These are phyloP conservation scores for Curvularia sp. DNA, from an alignment of 2,329 filamentous ascomycete species.

Conservation along the genomic window DNA sequence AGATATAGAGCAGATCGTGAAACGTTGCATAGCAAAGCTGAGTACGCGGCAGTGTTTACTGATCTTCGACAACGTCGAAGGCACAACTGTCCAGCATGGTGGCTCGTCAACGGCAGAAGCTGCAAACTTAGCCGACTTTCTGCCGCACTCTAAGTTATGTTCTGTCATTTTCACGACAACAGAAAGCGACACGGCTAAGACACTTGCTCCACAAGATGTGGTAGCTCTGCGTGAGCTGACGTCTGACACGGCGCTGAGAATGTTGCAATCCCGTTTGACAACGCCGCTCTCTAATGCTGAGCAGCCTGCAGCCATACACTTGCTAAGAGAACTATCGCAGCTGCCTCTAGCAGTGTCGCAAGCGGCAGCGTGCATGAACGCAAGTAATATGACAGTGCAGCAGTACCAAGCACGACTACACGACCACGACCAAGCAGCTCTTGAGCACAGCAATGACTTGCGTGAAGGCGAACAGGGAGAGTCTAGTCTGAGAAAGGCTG, in stretches of 20 bases:
- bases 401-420: constrained; percentile 1
- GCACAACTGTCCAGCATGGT: constrained; percentile 10
- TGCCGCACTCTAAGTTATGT: constrained; percentile 1
- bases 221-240: constrained; percentile 18
- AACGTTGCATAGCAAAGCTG: constrained; percentile 4
- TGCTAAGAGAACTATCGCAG: too few relatives aligned
- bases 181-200: constrained; percentile 12
- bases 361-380: neutral
- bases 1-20: constrained; percentile 22
- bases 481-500: neutral
- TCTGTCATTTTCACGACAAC: constrained; percentile 15
- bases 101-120: constrained; percentile 9
- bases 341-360: too few relatives aligned
- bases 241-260: neutral
- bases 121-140: constrained; percentile 3
- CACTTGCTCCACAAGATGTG: constrained; percentile 15
- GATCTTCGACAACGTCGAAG: constrained; percentile 37
- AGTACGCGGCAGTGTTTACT: constrained; percentile 16
- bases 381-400: constrained; percentile 1
- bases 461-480: neutral
- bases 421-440: neutral
- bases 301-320: too few relatives aligned
- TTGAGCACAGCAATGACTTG: neutral
- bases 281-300: too few relatives aligned
- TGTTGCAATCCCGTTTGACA: too few relatives aligned